Conservation (phyloP, 768 basidiomycete species). For the Tylopilus vinaceipallidus region DNA sequence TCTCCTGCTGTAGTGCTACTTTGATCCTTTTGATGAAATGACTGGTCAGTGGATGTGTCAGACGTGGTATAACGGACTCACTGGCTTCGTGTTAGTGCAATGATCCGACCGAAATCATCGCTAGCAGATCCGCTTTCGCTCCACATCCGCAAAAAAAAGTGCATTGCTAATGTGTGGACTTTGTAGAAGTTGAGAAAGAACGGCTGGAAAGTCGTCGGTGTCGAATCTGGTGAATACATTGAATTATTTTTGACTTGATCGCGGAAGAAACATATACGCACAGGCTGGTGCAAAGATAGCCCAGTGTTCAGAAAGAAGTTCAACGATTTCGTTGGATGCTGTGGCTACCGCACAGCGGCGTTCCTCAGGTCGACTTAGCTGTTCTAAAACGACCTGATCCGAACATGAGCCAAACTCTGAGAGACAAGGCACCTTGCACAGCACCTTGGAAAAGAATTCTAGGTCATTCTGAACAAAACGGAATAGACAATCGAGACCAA, state of each 20-base stretch:
- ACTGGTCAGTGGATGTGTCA: conserved; percentile 5
- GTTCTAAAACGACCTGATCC: conserved; percentile 72
- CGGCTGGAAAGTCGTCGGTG: conserved; percentile 78
- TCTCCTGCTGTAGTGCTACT: conserved; percentile 72
- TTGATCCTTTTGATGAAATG: conserved; percentile 53
- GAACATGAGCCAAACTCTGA: conserved; percentile 5
- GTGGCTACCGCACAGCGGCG: conserved; percentile 80
- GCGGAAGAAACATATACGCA: conserved; percentile 35
- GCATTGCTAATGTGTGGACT: conserved; percentile 76
- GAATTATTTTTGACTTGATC: neutral
- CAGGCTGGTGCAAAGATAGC: conserved; percentile 83
- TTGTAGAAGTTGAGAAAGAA: conserved; percentile 84
- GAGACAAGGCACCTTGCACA: neutral
- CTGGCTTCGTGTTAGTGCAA: conserved; percentile 81
- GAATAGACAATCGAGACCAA: conserved; percentile 83
- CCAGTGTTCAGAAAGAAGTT: conserved; percentile 83
- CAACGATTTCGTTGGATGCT: conserved; percentile 84
- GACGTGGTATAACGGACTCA: conserved; percentile 38
- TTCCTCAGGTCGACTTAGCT: conserved; percentile 68
- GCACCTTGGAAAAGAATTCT: conserved; percentile 73
- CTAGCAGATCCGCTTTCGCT: conserved; percentile 76
- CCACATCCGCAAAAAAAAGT: conserved; percentile 94
- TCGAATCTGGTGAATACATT: conserved; percentile 49
- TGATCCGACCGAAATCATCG: conserved; percentile 77
- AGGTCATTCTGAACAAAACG: conserved; percentile 66